Percentiles rank a stretch among this genome's conserved stretches.
Evolutionary conservation across 495 filamentous ascomycete genomes (phyloP).

Genomic region (Xylaria venustula): DNA sequence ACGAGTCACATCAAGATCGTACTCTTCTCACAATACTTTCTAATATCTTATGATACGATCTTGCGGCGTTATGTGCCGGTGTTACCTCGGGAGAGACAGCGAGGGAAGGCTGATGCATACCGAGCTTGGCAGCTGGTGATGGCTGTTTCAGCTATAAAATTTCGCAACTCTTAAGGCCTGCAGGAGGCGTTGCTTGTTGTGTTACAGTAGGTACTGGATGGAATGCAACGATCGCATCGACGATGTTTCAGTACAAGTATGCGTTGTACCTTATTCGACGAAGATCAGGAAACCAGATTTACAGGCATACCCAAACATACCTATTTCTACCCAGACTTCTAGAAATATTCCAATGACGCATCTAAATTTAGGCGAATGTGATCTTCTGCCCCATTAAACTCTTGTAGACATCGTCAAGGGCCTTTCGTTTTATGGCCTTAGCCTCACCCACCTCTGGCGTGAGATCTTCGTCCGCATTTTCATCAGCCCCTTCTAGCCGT

Average conservation of each 20-base stretch:
- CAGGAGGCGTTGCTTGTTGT: no score
- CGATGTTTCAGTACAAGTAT: no score
- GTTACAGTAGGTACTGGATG: no score
- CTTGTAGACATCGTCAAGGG: constrained; percentile 58
- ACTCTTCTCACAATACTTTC: no score
- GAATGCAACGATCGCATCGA: no score
- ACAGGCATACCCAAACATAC: no score
- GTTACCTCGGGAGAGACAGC: background rate
- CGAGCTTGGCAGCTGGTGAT: background rate
- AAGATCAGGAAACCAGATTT: no score
- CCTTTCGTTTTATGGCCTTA: constrained; percentile 55
- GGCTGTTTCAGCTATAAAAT: background rate
- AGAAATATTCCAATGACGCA: background rate
- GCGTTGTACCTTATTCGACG: background rate
- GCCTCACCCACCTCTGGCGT: constrained; percentile 29
- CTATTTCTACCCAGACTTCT: background rate
- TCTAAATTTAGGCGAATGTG: constrained; percentile 41
- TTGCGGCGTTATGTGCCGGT: no score
- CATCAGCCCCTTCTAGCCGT: constrained; percentile 44
- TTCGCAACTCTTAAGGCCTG: background rate
- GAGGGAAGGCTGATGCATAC: background rate
- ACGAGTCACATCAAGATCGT: no score
- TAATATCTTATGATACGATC: no score
- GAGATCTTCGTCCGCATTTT: constrained; percentile 41
- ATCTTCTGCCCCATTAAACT: constrained; percentile 53